A percentile compares a stretch with the other conserved stretches of the same genome.
These are phyloP conservation scores for Coemansia sp. DNA, from an alignment of 192 early-diverging fungal genomes.

Conservation along the genomic window DNA sequence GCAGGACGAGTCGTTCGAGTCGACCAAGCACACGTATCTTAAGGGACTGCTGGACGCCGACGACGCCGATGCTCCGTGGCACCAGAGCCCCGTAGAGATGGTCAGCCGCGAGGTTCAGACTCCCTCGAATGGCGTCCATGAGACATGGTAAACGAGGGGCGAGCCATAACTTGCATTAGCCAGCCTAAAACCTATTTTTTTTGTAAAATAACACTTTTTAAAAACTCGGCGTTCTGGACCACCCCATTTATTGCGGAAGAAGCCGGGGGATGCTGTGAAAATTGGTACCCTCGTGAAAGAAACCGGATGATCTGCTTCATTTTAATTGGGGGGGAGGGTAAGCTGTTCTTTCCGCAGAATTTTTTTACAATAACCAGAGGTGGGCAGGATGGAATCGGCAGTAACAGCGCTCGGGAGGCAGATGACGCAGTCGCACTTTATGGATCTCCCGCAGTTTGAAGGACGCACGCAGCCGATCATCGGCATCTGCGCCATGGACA, in stretches of 20 bases:
- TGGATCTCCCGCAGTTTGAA: slow-evolving; percentile 42
- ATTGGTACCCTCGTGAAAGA: no score
- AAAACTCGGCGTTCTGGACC: no score
- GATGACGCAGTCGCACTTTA: slow-evolving; percentile 32
- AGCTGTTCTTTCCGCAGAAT: no score
- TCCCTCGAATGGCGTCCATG: slow-evolving; percentile 15
- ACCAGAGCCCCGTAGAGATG: slow-evolving; percentile 40
- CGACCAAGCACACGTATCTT: slow-evolving; percentile 24
- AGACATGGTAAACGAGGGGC: slow-evolving; percentile 24
- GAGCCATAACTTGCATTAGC: no score
- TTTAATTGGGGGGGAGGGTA: no score
- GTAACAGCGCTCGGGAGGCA: slow-evolving; percentile 10
- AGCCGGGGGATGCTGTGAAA: no score
- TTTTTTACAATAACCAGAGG: no score
- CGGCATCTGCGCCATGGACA: slow-evolving; percentile 90
- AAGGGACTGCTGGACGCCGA: slow-evolving; percentile 37
- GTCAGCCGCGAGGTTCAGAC: slow-evolving; percentile 48
- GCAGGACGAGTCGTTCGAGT: slow-evolving; percentile 11
- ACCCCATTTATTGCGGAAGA: no score
- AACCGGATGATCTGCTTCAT: no score
- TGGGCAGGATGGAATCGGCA: neutral
- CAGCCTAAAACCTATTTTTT: no score
- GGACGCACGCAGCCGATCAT: slow-evolving; percentile 55
- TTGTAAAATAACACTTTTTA: no score
- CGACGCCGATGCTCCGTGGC: slow-evolving; percentile 48